phyloP scores from a whole-genome alignment of 2,329 filamentous ascomycete genomes.

The Pyrenophora graminea region DNA sequence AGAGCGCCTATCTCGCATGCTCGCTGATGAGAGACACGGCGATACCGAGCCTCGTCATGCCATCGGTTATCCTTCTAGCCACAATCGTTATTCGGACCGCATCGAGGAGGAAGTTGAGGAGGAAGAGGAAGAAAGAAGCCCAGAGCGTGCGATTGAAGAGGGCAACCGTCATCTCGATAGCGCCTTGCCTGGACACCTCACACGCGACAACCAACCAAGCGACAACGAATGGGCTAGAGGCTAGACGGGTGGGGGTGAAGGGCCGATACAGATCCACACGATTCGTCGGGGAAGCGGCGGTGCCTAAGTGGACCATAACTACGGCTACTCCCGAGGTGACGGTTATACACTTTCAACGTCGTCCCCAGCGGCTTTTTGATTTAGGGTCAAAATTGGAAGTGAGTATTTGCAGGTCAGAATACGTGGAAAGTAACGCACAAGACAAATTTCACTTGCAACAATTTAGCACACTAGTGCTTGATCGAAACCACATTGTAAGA shows the following conservation, averaged over 20 bases:
- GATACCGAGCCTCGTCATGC: constrained; percentile 12
- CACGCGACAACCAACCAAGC: constrained; percentile 21
- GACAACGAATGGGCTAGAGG: constrained; percentile 36
- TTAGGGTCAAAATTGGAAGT: no score
- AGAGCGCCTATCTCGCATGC: constrained; percentile 38
- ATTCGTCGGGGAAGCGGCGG: not conserved
- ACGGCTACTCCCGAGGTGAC: no score
- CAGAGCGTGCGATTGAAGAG: constrained; percentile 26
- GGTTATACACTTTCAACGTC: no score
- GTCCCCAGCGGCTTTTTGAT: no score
- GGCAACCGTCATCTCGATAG: constrained; percentile 24
- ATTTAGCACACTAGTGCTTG: no score
- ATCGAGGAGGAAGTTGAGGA: constrained; percentile 34
- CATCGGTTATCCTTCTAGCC: constrained; percentile 39
- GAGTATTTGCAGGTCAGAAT: no score
- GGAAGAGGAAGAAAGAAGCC: constrained; percentile 17
- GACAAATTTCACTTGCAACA: no score
- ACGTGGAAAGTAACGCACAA: no score
- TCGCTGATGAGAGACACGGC: constrained; percentile 37
- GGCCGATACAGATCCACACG: not conserved
- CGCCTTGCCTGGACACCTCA: constrained; percentile 21
- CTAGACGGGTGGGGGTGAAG: not conserved
- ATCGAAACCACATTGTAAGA: no score
- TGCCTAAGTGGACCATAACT: no score
- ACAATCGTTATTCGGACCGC: constrained; percentile 36